These are phyloP conservation scores for Podosphaera aphanis DNA, from an alignment of 2,329 filamentous ascomycete species.

Conservation along the genomic window DNA sequence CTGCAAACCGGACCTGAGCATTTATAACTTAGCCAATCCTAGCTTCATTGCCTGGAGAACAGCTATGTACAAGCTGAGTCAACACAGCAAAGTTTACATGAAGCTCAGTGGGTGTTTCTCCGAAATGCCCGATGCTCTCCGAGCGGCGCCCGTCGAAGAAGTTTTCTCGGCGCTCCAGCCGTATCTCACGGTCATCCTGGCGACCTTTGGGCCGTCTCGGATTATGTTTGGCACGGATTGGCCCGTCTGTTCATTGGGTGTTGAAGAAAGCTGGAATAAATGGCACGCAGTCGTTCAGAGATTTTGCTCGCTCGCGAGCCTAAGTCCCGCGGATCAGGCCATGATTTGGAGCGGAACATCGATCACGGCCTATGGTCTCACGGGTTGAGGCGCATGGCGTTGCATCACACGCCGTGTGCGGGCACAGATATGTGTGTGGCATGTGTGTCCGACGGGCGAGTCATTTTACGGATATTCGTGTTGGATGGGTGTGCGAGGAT, in stretches of 20 bases:
- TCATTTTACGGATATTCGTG: too few species aligned
- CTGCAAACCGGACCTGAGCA: slow-evolving; percentile 60
- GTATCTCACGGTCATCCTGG: slow-evolving; percentile 50
- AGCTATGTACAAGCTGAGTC: slow-evolving; percentile 42
- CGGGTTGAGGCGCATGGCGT: slow-evolving; percentile 3
- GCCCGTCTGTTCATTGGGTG: slow-evolving; percentile 63
- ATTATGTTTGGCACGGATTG: slow-evolving; percentile 88
- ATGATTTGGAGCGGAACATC: slow-evolving; percentile 55
- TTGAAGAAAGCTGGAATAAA: slow-evolving; percentile 39
- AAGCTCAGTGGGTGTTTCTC: slow-evolving; percentile 77
- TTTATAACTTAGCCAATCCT: slow-evolving; percentile 27
- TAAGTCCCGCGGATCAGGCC: slow-evolving; percentile 36
- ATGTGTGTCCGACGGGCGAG: too few species aligned
- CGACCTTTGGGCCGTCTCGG: slow-evolving; percentile 44
- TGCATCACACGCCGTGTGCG: too few species aligned
- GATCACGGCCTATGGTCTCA: slow-evolving; percentile 40
- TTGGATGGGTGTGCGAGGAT: too few species aligned
- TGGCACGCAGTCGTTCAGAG: slow-evolving; percentile 50
- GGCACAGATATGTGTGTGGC: too few species aligned
- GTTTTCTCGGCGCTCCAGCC: slow-evolving; percentile 41
- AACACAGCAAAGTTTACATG: slow-evolving; percentile 48
- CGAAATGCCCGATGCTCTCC: slow-evolving; percentile 40
- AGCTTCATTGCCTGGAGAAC: slow-evolving; percentile 44
- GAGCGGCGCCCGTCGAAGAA: slow-evolving; percentile 24
- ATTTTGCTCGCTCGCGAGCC: slow-evolving; percentile 37